Conservation (phyloP, 805 yeast genomes). For the Starmerella powellii region DNA sequence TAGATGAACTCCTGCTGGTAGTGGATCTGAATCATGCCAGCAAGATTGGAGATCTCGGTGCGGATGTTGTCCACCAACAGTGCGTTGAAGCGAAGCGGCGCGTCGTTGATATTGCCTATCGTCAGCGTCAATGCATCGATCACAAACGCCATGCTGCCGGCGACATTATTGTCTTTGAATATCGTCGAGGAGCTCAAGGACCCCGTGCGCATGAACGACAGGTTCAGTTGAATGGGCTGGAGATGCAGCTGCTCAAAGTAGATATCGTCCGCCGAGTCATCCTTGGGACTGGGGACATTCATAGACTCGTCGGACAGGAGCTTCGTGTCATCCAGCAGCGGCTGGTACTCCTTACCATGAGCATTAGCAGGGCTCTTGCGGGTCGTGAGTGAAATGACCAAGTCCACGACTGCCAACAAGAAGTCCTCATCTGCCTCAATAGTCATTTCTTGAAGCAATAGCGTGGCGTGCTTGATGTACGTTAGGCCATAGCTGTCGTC, state of each 20-base stretch:
- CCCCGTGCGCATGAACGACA: constrained; percentile 73
- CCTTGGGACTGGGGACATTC: constrained; percentile 55
- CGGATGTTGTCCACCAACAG: constrained; percentile 78
- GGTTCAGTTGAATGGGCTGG: constrained; percentile 79
- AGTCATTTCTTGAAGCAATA: constrained; percentile 79
- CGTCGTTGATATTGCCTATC: constrained; percentile 91
- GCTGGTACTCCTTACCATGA: neutral
- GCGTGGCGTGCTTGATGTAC: constrained; percentile 83
- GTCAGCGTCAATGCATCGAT: constrained; percentile 90
- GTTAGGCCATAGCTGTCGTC: constrained; percentile 85
- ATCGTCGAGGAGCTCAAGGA: constrained; percentile 49
- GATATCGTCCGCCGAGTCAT: constrained; percentile 49
- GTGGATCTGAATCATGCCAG: constrained; percentile 64
- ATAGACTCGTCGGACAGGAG: constrained; percentile 40
- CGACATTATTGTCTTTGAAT: constrained; percentile 30
- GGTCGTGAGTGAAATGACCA: constrained; percentile 33
- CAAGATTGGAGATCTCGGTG: constrained; percentile 64
- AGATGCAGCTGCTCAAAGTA: constrained; percentile 87
- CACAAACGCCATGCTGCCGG: constrained; percentile 35
- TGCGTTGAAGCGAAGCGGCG: constrained; percentile 83
- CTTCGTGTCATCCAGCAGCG: constrained; percentile 29
- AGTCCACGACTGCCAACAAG: constrained; percentile 66
- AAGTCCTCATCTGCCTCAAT: constrained; percentile 92
- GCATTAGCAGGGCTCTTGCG: constrained; percentile 4
- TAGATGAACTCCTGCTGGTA: constrained; percentile 85